These are phyloP conservation scores for Aspergillus wentii DNA, from an alignment of 495 filamentous ascomycete species.

Conservation along the genomic window DNA sequence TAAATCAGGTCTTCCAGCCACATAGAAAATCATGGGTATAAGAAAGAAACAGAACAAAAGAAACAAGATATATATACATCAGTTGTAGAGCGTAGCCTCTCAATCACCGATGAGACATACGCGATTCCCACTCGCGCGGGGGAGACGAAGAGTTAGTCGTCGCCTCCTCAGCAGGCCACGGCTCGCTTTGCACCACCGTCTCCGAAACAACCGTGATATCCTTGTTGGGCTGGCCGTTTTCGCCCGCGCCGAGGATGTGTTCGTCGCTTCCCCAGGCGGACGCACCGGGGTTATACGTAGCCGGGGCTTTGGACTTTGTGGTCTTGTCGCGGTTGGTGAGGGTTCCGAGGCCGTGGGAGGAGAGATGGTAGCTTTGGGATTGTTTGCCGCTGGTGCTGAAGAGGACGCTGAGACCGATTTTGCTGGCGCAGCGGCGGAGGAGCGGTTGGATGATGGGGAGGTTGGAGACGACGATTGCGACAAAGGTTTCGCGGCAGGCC, in stretches of 20 bases:
- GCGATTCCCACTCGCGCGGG: conserved; percentile 10
- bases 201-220: conserved; percentile 30
- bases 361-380: conserved; percentile 14
- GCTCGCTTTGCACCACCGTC: conserved; percentile 24
- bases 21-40: too few species aligned
- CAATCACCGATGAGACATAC: conserved; percentile 1
- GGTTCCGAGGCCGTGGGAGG: conserved; percentile 11
- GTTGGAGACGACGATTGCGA: conserved; percentile 50
- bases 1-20: too few species aligned
- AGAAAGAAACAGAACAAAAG: too few species aligned
- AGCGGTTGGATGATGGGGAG: conserved; percentile 52
- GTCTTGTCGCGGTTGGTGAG: conserved; percentile 12
- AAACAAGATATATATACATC: too few species aligned
- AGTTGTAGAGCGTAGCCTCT: too few species aligned
- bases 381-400: conserved; percentile 20
- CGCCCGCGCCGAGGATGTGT: conserved; percentile 14
- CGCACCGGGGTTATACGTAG: conserved; percentile 1
- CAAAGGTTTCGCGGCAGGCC: conserved; percentile 56
- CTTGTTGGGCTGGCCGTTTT: conserved; percentile 11
- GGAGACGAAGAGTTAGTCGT: conserved; percentile 4
- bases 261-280: conserved; percentile 27
- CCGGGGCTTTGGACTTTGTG: conserved; percentile 8
- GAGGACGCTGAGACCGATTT: conserved; percentile 26
- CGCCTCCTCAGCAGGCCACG: conserved; percentile 5
- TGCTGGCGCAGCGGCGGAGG: conserved; percentile 27